A percentile compares a stretch with the other conserved stretches of the same genome.
phyloP scores from a whole-genome alignment of 2,329 filamentous ascomycete species.

The Furcasterigmium furcatum region DNA sequence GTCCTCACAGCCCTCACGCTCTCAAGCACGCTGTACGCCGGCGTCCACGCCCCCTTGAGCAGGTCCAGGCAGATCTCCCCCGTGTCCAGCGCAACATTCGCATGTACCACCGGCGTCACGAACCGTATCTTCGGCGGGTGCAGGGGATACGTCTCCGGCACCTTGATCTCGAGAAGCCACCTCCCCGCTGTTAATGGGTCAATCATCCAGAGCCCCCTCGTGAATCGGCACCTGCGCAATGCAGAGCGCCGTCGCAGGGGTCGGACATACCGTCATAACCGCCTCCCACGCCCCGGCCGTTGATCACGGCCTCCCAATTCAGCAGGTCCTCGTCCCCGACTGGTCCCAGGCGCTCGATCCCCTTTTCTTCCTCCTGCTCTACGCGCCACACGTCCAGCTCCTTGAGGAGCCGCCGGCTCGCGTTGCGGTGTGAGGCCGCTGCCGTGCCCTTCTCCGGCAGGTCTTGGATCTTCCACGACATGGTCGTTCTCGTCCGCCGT shows the following conservation, averaged over 20 bases:
- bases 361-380: slow-evolving; percentile 45
- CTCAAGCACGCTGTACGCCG: slow-evolving; percentile 76
- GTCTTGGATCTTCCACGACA: slow-evolving; percentile 14
- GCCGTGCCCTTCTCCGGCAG: slow-evolving; percentile 12
- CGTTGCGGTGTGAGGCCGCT: slow-evolving; percentile 19
- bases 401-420: slow-evolving; percentile 54
- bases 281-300: slow-evolving; percentile 50
- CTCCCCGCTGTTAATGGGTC: slow-evolving; percentile 52
- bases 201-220: slow-evolving; percentile 1
- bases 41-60: slow-evolving; percentile 75
- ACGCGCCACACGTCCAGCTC: slow-evolving; percentile 52
- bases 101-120: slow-evolving; percentile 79
- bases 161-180: slow-evolving; percentile 76
- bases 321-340: slow-evolving; percentile 52
- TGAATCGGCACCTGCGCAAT: not conserved
- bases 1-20: slow-evolving; percentile 71
- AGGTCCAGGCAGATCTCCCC: slow-evolving; percentile 96
- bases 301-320: slow-evolving; percentile 57
- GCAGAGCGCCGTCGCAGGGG: not conserved
- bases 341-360: slow-evolving; percentile 58
- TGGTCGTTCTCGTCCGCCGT: not conserved
- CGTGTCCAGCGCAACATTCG: slow-evolving; percentile 67
- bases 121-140: slow-evolving; percentile 76
- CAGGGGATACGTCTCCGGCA: slow-evolving; percentile 78
- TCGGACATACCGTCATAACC: slow-evolving; percentile 51